Evolutionary conservation across 331 rosid genomes (phyloP).

Genomic region (Pyrus hybrid): DNA sequence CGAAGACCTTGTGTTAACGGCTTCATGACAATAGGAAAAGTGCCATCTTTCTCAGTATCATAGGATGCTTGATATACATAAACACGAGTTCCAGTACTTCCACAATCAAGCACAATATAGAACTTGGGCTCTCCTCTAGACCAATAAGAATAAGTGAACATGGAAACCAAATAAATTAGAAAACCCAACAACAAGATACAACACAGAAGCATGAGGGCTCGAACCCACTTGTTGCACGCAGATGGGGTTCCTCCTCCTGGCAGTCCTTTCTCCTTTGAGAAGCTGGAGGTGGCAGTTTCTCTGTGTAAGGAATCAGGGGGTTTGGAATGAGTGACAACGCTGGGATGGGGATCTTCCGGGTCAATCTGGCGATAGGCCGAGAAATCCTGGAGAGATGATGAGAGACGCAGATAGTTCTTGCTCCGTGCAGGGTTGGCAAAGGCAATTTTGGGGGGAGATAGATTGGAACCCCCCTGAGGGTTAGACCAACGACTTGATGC

Average conservation of each 20-base stretch:
- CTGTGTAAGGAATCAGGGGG: slow-evolving; percentile 26
- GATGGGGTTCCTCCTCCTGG: slow-evolving; percentile 24
- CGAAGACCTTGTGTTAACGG: slow-evolving; percentile 29
- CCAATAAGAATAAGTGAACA: slow-evolving; percentile 57
- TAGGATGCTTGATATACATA: slow-evolving; percentile 59
- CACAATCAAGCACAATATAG: slow-evolving; percentile 85
- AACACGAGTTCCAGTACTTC: slow-evolving; percentile 90
- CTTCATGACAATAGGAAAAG: slow-evolving; percentile 53
- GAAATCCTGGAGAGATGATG: slow-evolving; percentile 86
- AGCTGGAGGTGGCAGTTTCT: slow-evolving; percentile 37
- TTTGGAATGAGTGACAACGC: slow-evolving; percentile 9
- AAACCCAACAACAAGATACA: slow-evolving; percentile 42
- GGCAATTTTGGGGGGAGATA: slow-evolving; percentile 6
- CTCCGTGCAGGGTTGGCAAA: slow-evolving; percentile 12
- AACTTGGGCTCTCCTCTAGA: slow-evolving; percentile 50
- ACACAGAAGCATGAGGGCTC: slow-evolving; percentile 29
- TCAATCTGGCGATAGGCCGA: slow-evolving; percentile 41
- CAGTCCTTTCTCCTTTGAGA: slow-evolving; percentile 55
- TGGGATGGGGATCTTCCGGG: slow-evolving; percentile 17
- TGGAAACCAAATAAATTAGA: slow-evolving; percentile 38
- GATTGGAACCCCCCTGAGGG: slow-evolving; percentile 28
- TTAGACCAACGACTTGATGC: slow-evolving; percentile 25
- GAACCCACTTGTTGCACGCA: slow-evolving; percentile 42
- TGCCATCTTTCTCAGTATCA: slow-evolving; percentile 29
- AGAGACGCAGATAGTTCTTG: slow-evolving; percentile 44